Evolutionary conservation across 768 basidiomycete genomes (phyloP).

Genomic region (Cystobasidiopsis lactophilus): DNA sequence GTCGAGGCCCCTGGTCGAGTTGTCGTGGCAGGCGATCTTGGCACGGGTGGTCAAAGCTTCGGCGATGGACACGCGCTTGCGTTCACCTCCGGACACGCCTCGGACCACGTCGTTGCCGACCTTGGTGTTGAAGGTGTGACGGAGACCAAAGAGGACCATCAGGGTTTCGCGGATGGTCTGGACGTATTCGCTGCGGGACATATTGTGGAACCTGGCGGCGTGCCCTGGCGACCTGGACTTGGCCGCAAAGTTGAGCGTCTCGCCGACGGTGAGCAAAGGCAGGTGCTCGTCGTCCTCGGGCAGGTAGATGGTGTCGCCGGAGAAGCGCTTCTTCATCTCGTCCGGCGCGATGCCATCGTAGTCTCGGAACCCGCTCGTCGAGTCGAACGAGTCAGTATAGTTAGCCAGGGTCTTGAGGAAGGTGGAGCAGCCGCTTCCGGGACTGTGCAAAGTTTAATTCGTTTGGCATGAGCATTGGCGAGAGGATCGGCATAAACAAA

Average conservation of each 20-base stretch:
- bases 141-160: conserved; percentile 47
- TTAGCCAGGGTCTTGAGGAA: conserved; percentile 35
- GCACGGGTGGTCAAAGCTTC: conserved; percentile 18
- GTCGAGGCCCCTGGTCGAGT: conserved; percentile 22
- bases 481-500: too few relatives aligned
- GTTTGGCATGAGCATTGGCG: conserved; percentile 27
- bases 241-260: conserved; percentile 36
- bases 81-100: conserved; percentile 30
- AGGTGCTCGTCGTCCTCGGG: conserved; percentile 54
- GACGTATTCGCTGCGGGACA: conserved; percentile 26
- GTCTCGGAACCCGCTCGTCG: conserved; percentile 28
- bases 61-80: conserved; percentile 20
- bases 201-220: conserved; percentile 23
- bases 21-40: conserved; percentile 17
- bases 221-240: conserved; percentile 32
- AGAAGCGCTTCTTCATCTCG: conserved; percentile 31
- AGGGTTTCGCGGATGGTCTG: conserved; percentile 23
- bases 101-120: conserved; percentile 54
- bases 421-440: conserved; percentile 24
- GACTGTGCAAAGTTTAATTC: conserved; percentile 8
- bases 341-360: conserved; percentile 31
- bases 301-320: conserved; percentile 58
- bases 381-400: conserved; percentile 25
- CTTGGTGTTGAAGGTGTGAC: conserved; percentile 45
- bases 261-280: conserved; percentile 29